Percentiles rank a stretch among this genome's conserved stretches.
These are phyloP conservation scores for Cyclotella cryptica DNA, from an alignment of 108 stramenopile genomes.

Conservation along the genomic window DNA sequence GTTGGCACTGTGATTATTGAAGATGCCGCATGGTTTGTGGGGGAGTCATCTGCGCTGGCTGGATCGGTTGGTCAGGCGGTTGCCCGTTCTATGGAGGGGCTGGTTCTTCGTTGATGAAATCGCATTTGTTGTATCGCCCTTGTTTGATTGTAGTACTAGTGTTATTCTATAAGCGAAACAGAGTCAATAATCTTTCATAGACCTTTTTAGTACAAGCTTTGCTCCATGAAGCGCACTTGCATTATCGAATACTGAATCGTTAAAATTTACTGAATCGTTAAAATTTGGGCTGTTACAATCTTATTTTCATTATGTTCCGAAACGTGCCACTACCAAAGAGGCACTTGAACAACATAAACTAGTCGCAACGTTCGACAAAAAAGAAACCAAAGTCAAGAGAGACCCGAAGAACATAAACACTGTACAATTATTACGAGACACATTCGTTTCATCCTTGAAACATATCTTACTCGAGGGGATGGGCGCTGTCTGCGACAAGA, in stretches of 20 bases:
- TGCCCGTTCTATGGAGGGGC: constrained; percentile 12
- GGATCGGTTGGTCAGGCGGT: constrained; percentile 3
- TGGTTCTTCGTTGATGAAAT: neutral
- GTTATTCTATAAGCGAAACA: neutral
- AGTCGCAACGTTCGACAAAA: no score
- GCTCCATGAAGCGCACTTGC: no score
- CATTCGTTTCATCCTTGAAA: neutral
- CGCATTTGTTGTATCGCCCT: neutral
- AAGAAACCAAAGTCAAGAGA: no score
- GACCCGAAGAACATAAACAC: constrained; percentile 4
- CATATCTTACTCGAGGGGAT: constrained; percentile 17
- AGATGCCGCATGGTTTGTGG: constrained; percentile 7
- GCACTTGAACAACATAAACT: no score
- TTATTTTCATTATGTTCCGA: neutral
- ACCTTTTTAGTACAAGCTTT: no score
- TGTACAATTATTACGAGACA: neutral
- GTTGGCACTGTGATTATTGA: constrained; percentile 6
- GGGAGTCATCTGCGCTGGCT: neutral
- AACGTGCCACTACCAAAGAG: neutral
- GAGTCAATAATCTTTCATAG: neutral
- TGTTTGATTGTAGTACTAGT: neutral
- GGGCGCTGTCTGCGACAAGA: constrained; percentile 15
- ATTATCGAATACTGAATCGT: no score
- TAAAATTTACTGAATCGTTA: neutral
- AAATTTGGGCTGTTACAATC: constrained; percentile 2